Base-by-base conservation (phyloP, 1,139 yeast genomes). In the Nakaseomyces uthaithaninus region DNA sequence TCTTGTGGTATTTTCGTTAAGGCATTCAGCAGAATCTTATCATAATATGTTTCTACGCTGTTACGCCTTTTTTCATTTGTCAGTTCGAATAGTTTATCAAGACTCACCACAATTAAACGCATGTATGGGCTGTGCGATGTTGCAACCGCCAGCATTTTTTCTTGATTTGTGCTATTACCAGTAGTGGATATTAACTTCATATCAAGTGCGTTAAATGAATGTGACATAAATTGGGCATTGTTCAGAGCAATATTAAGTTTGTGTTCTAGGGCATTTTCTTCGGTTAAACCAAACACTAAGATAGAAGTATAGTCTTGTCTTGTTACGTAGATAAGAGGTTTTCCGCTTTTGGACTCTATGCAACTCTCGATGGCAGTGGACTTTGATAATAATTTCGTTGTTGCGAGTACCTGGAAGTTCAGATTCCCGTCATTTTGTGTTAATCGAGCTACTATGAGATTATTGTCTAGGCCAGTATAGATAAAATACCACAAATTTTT, bases 61-160 rank as follows among this genome's bases (percentile, higher is more conserved):
- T 22, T 28, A n/a, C 4, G n/a, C 9, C n/a, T 16, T 15, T 16
- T 8, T 16, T 11, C 22, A 9, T 12, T 17, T 7, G n/a, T 28
- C 9, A 14, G 22, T 19, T 28, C 23, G 12, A 9, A 11, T n/a
- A 31, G n/a, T 19, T 31, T 25, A 4, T 20, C 18, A 4, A 31
- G 4, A 16, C 66, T 52, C 0, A 75, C 67, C 0, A 78, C 57
- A 2, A 83, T 68, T 9, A 82, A 52, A 46, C 94, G 62, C 84
- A 82, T 77, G 52, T 68, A 80, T 2, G 94, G 94, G 22, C 74
- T 72, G 50, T 83, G 91, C 1, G 87, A 78, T 0, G 94, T 84
- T 0, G 77, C 85, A 1, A 78, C 70, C 0, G 75, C 75, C 15
- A 76, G 49, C 4, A 53, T 44, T 11, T 45, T 40, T 9, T 54